A percentile compares a stretch with the other conserved stretches of the same genome.
These are phyloP conservation scores for Haberlea rhodopensis DNA, from an alignment of 257 asterid genomes.

Conservation along the genomic window DNA sequence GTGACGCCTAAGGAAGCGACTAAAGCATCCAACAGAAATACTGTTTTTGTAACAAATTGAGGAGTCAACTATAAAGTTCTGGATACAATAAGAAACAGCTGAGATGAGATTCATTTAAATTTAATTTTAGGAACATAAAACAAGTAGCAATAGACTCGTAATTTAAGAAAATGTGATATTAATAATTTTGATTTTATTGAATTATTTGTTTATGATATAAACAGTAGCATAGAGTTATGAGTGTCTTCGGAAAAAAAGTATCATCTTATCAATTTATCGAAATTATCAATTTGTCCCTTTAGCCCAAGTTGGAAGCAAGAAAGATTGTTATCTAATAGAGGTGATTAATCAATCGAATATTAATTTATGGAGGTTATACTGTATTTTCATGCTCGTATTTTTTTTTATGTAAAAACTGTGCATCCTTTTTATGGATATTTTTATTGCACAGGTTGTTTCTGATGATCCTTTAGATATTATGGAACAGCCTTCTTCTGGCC, in stretches of 20 bases:
- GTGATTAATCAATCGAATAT: neutral
- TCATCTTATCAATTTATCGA: constrained; percentile 6
- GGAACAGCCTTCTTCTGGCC: constrained; percentile 95
- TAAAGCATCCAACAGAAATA: neutral
- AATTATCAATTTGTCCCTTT: neutral
- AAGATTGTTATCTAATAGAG: neutral
- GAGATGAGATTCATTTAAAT: too few species aligned
- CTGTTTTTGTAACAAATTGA: neutral
- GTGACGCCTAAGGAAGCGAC: neutral
- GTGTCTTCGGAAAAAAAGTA: neutral
- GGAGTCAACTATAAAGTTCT: neutral
- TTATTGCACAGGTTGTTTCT: constrained; percentile 56
- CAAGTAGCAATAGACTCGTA: neutral
- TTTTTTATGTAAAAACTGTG: too few species aligned
- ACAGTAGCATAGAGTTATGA: neutral
- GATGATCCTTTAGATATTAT: constrained; percentile 86
- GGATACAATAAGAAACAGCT: neutral
- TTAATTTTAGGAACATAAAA: too few species aligned
- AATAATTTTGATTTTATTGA: too few species aligned
- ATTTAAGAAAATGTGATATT: neutral
- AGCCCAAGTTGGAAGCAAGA: neutral
- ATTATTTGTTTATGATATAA: too few species aligned
- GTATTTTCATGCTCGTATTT: neutral
- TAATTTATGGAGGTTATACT: neutral
- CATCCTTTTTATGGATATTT: constrained; percentile 10